Evolutionary conservation across 805 yeast genomes (phyloP), one percentile per base, ranked within the genome.

Genomic region (Saccharomyces paradoxus): DNA sequence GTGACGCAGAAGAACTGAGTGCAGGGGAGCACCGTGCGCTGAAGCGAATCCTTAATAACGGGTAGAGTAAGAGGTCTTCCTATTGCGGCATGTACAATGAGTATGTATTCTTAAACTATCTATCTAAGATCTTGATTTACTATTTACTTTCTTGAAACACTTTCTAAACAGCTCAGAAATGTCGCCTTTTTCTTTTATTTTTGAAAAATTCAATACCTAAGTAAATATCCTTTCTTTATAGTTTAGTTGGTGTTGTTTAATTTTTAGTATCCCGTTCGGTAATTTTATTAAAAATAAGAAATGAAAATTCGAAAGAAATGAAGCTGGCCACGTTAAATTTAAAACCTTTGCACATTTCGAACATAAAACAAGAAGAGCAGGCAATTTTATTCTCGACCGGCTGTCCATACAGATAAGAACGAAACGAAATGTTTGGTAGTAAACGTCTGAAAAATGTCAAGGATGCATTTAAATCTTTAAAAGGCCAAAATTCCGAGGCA

Each of bases 371-470:
- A n/a, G 44, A 17, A 37, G 12, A 3, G 4, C 12, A 37, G 17
- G 22, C 10, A 17, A 17, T 21, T 7, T 0, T n/a, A 37, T 21
- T 37, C 9, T 17, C 12, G 24, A 6, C 22, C 6, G 17, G 1
- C 12, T 7, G 12, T 37, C 8, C 9, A 17, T 37, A 37, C 13
- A 32, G 13, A 12, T 28, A 29, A 46, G 28, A 24, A 12, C 37
- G 9, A 7, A 17, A 21, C n/a, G 2, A 37, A 17, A 71, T 72
- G 75, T 71, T 72, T 55, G 68, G 63, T 54, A 64, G 71, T 48
- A 67, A 62, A 53, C 65, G 65, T 46, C 50, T 72, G 30, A 71
- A 71, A 52, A 59, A 61, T 32, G 69, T 67, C 1, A 60, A 71
- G 1, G 70, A 70, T 46, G 70, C 72, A 3, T 67, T 73, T 50